Evolutionary conservation across 192 early-diverging fungal genomes (phyloP), one percentile per base, ranked within the genome.

Genomic region (Piromyces sp.): DNA sequence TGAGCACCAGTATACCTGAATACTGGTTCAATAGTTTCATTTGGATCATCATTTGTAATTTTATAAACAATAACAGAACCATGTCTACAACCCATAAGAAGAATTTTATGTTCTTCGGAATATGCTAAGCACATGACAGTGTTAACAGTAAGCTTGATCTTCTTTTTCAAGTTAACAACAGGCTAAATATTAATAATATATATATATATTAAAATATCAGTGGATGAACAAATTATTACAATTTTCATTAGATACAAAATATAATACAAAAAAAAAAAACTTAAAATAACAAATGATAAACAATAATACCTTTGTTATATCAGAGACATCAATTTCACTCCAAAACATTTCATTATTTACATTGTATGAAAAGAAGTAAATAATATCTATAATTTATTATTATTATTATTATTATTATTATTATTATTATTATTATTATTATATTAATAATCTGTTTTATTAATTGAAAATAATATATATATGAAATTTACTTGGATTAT

Each of bases 1-100:
- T 92, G 91, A 15, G 85, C 84, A 51, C 85, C 80, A 12, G 83
- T 79, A n/a, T 85, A 31, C 28, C 89, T 83, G 16, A 86, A 36
- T 6, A 79, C 68, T 5, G 90, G 88, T 37, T 82, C 31, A 11
- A 87, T 36, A 0, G 30, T 22, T 22, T 40, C 51, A 68, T 68
- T 79, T 29, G 81, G 84, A 28, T 82, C 80, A n/a, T 81, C 68
- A 22, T 30, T 30, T 12, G 79, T 36, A 6, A n/a, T 31, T n/a
- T 84, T 83, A 30, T 83, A 86, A 51, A 82, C 33, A 26, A 82
- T 84, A 19, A 85, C 81, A 17, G 86, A 84, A 16, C 86, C 86
- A 22, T 30, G 31, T n/a, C 84, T 82, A 13, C 83, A 86, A 6
- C 82, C 84, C 30, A 85, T 15, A 37, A 86, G 79, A 26, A 86